These are phyloP conservation scores for Suillus subluteus DNA, from an alignment of 768 basidiomycete species.

Conservation along the genomic window DNA sequence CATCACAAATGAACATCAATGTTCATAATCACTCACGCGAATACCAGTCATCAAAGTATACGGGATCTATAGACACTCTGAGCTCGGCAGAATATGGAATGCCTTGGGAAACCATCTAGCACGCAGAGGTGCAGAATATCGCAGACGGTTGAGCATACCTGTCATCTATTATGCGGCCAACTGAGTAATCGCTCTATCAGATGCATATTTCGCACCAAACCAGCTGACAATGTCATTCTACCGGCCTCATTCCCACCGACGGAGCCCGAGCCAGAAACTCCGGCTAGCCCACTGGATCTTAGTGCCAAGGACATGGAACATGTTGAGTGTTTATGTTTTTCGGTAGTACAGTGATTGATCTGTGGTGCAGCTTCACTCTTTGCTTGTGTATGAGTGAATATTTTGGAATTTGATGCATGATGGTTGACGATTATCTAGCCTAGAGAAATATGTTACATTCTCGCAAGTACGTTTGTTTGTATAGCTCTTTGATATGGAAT, in stretches of 20 bases:
- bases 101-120: slow-evolving; percentile 44
- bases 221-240: slow-evolving; percentile 42
- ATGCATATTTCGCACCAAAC: slow-evolving; percentile 47
- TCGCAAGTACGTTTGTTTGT: slow-evolving; percentile 25
- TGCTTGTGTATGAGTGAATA: slow-evolving; percentile 52
- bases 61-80: slow-evolving; percentile 52
- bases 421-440: slow-evolving; percentile 46
- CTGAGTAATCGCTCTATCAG: slow-evolving; percentile 29
- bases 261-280: slow-evolving; percentile 20
- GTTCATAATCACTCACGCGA: background rate
- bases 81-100: slow-evolving; percentile 53
- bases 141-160: slow-evolving; percentile 43
- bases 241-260: slow-evolving; percentile 58
- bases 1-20: background rate
- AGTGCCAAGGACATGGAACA: slow-evolving; percentile 50
- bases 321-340: slow-evolving; percentile 32
- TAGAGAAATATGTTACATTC: slow-evolving; percentile 34
- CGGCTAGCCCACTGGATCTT: slow-evolving; percentile 33
- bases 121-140: slow-evolving; percentile 55
- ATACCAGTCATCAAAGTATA: slow-evolving; percentile 50
- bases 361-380: slow-evolving; percentile 50
- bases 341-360: background rate
- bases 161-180: background rate
- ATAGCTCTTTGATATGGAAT: background rate
- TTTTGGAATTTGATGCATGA: background rate